Conservation (phyloP, 306 rosid genomes). For the Quillaja saponaria region DNA sequence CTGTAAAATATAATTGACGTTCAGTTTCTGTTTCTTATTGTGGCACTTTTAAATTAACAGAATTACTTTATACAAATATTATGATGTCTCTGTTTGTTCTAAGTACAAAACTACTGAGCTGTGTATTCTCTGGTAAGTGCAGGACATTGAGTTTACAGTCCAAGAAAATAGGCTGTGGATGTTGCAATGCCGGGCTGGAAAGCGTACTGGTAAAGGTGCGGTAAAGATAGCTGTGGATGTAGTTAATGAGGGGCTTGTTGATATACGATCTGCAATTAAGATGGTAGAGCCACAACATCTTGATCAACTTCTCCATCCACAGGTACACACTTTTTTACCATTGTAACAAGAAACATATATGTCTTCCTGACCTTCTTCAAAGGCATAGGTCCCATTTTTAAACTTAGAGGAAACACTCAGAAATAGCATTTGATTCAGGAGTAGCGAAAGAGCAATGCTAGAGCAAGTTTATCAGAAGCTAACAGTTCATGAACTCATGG, state of each 20-base stretch:
- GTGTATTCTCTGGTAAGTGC: constrained; percentile 7
- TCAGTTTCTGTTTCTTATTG: background rate
- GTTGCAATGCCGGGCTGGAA: constrained; percentile 94
- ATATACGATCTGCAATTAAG: constrained; percentile 66
- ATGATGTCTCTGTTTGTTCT: background rate
- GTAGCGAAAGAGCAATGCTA: background rate
- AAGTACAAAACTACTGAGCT: constrained; percentile 14
- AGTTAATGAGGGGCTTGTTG: constrained; percentile 84
- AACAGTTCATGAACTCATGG: too few species aligned
- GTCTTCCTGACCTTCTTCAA: constrained; percentile 18
- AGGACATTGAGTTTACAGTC: constrained; percentile 99
- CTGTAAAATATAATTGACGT: too few species aligned
- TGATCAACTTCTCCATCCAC: constrained; percentile 96
- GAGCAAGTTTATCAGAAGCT: constrained; percentile 3
- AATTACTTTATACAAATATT: too few species aligned
- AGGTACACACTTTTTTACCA: constrained; percentile 48
- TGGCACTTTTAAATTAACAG: background rate
- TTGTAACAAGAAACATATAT: constrained; percentile 9
- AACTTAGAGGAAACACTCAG: constrained; percentile 6
- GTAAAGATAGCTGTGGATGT: constrained; percentile 91
- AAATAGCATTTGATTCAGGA: background rate
- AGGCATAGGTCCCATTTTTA: constrained; percentile 1
- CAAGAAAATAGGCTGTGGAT: constrained; percentile 96
- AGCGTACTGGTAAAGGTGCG: constrained; percentile 93
- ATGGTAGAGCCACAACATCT: constrained; percentile 96